phyloP scores from a whole-genome alignment of 257 asterid species.

The Solanum peruvianum region DNA sequence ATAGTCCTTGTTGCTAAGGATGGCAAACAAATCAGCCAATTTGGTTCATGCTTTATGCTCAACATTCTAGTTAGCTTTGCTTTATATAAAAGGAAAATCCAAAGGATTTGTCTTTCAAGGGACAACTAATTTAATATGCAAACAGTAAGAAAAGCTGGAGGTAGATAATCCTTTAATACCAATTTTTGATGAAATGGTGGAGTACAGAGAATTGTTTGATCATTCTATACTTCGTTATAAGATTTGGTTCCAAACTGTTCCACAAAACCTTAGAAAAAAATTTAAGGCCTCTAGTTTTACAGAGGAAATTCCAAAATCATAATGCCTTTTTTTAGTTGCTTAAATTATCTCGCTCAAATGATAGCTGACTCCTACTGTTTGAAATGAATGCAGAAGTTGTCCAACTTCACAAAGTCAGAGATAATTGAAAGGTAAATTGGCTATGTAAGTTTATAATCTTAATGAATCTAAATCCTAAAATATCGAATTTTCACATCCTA shows the following conservation, averaged over 20 bases:
- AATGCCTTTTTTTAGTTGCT: not conserved
- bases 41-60: not conserved
- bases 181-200: not conserved
- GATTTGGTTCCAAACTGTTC: not conserved
- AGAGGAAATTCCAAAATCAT: not conserved
- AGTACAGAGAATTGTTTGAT: not conserved
- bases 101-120: not conserved
- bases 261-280: not conserved
- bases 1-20: not conserved
- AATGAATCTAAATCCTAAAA: not conserved
- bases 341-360: not conserved
- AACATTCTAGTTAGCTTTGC: not conserved
- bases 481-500: not conserved
- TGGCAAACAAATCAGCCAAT: not conserved
- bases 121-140: not conserved
- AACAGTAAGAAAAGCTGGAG: not conserved
- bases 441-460: not conserved
- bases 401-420: conserved; percentile 62
- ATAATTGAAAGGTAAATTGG: conserved; percentile 61
- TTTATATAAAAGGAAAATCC: not conserved
- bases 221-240: not conserved
- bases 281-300: not conserved
- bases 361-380: conserved; percentile 12
- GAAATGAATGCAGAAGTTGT: conserved; percentile 42
- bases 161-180: not conserved